phyloP scores from a whole-genome alignment of 2,329 filamentous ascomycete species.

The Botryotinia globosa region DNA sequence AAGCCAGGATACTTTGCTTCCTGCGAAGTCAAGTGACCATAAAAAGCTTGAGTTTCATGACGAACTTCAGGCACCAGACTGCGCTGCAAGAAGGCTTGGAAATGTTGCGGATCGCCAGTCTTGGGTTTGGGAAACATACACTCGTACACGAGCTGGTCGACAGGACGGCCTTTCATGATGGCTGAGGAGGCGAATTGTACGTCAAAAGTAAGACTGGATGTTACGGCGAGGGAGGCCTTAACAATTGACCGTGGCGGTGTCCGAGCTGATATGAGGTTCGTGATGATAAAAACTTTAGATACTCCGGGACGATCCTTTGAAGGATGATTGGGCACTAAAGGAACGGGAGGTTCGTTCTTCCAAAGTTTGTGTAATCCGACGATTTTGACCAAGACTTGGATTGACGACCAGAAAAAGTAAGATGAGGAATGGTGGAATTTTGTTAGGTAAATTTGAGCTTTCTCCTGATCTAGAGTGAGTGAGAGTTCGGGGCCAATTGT shows the following conservation, averaged over 20 bases:
- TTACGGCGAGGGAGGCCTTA: slow-evolving; percentile 10
- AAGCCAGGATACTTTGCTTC: slow-evolving; percentile 80
- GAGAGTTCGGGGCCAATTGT: slow-evolving; percentile 1
- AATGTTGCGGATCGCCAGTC: slow-evolving; percentile 66
- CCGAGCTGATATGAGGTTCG: slow-evolving; percentile 2
- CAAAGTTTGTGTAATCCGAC: not conserved
- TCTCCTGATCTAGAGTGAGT: slow-evolving; percentile 4
- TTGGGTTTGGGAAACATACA: slow-evolving; percentile 68
- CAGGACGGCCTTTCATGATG: slow-evolving; percentile 63
- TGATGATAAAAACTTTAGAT: not conserved
- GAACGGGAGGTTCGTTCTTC: not conserved
- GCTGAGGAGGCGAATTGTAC: slow-evolving; percentile 14
- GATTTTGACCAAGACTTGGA: not conserved
- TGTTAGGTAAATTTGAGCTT: not conserved
- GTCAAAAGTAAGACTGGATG: slow-evolving; percentile 8
- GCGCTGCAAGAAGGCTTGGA: slow-evolving; percentile 66
- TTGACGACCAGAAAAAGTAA: not conserved
- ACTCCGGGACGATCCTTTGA: slow-evolving; percentile 8
- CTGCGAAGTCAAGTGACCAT: slow-evolving; percentile 73
- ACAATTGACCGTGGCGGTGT: slow-evolving; percentile 12
- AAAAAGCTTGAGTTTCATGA: slow-evolving; percentile 70
- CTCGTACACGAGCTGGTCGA: slow-evolving; percentile 72
- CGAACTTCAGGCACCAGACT: slow-evolving; percentile 72
- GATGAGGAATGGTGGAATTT: not conserved
- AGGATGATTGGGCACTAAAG: slow-evolving; percentile 16